phyloP scores from a whole-genome alignment of 768 basidiomycete species.

The Boletus edulis region DNA sequence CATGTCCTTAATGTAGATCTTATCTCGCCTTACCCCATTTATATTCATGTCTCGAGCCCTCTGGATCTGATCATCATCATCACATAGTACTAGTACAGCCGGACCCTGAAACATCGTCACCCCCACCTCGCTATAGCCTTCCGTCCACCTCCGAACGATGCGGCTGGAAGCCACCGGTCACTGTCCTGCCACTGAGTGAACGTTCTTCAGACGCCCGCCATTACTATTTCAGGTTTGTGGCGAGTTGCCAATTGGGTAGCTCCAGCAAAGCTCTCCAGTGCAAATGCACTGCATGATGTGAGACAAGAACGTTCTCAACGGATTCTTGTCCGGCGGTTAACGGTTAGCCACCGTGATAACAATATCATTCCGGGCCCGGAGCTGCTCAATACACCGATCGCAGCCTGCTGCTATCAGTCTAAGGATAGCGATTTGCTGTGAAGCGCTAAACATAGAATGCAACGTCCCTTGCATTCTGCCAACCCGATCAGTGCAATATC shows the following conservation, averaged over 20 bases:
- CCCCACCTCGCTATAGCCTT: too few species aligned
- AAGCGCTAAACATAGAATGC: neutral
- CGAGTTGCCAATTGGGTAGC: neutral
- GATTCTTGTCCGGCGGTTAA: neutral
- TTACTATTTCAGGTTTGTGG: neutral
- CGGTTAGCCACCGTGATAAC: too few species aligned
- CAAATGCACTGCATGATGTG: slow-evolving; percentile 2
- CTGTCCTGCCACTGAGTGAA: neutral
- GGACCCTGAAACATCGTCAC: too few species aligned
- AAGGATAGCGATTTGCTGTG: neutral
- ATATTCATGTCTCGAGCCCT: too few species aligned
- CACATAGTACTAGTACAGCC: too few species aligned
- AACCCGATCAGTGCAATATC: neutral
- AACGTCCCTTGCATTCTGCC: neutral
- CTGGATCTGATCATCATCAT: too few species aligned
- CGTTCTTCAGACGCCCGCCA: slow-evolving; percentile 1
- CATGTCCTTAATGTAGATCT: neutral
- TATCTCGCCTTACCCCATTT: neutral
- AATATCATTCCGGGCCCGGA: neutral
- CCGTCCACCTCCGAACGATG: too few species aligned
- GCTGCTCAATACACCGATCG: neutral
- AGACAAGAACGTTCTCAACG: slow-evolving; percentile 6
- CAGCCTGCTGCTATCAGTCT: neutral
- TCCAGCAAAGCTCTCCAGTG: neutral
- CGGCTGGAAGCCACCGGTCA: neutral